phyloP scores from a whole-genome alignment of 2,329 filamentous ascomycete species.

The Fusarium armeniacum region DNA sequence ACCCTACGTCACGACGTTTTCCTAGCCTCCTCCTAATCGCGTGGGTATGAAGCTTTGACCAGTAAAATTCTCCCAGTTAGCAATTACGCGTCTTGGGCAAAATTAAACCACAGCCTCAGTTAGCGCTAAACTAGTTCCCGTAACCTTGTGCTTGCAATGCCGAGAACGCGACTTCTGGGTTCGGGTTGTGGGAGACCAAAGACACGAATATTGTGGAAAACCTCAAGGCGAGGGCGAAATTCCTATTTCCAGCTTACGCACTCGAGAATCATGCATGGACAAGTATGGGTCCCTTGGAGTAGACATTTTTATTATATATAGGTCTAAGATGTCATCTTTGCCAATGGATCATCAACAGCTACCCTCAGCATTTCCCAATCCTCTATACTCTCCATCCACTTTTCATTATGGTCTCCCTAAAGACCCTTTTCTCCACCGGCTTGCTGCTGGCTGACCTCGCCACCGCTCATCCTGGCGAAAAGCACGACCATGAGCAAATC shows the following conservation, averaged over 20 bases:
- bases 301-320: neutral
- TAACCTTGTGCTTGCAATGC: neutral
- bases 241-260: neutral
- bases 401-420: conserved; percentile 11
- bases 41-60: neutral
- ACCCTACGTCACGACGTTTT: neutral
- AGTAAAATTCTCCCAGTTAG: neutral
- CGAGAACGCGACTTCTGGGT: neutral
- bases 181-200: neutral
- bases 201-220: neutral
- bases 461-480: conserved; percentile 15
- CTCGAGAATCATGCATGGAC: neutral
- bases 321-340: neutral
- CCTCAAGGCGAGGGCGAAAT: neutral
- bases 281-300: neutral
- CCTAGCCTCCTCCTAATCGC: neutral
- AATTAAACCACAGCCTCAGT: neutral
- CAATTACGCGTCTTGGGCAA: neutral
- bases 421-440: neutral
- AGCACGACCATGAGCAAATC: conserved; percentile 14
- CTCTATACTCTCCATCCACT: neutral
- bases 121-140: neutral
- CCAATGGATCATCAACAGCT: neutral
- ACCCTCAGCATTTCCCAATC: neutral
- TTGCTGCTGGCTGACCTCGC: neutral